Conservation (phyloP, 768 basidiomycete species). For the Lepiota venenata region DNA sequence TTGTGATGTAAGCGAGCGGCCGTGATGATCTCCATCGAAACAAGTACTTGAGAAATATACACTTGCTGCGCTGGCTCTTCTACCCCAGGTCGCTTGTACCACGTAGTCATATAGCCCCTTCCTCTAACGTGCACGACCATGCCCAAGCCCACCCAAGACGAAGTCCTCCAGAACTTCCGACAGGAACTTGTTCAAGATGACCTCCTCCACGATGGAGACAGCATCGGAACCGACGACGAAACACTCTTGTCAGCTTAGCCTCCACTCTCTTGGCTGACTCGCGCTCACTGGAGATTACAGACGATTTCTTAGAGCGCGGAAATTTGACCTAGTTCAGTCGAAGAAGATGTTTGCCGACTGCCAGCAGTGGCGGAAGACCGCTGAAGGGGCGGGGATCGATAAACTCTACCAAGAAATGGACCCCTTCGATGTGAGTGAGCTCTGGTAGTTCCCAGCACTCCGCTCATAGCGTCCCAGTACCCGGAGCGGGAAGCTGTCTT, state of each 20-base stretch:
- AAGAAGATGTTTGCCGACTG: conserved; percentile 67
- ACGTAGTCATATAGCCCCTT: no score
- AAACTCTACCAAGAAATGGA: conserved; percentile 58
- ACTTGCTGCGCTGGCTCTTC: not conserved
- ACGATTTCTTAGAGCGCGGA: conserved; percentile 74
- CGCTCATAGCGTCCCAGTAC: conserved; percentile 39
- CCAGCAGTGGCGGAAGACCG: conserved; percentile 65
- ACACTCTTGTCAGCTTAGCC: conserved; percentile 53
- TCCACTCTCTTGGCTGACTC: not conserved
- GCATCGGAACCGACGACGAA: conserved; percentile 55
- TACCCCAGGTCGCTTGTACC: conserved; percentile 1
- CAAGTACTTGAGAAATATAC: not conserved
- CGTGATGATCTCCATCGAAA: no score
- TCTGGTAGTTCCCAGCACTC: not conserved
- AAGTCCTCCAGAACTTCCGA: conserved; percentile 48
- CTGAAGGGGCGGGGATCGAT: conserved; percentile 64
- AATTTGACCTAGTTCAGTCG: conserved; percentile 53
- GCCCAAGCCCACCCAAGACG: conserved; percentile 19
- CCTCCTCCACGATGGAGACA: conserved; percentile 56
- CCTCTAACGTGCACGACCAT: not conserved
- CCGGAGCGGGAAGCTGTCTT: conserved; percentile 68
- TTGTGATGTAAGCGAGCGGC: conserved; percentile 3
- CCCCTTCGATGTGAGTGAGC: conserved; percentile 60
- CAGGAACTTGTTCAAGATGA: conserved; percentile 47
- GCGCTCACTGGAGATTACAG: conserved; percentile 29